phyloP scores from a whole-genome alignment of 2,329 filamentous ascomycete genomes.

The Claviceps pazoutovae region DNA sequence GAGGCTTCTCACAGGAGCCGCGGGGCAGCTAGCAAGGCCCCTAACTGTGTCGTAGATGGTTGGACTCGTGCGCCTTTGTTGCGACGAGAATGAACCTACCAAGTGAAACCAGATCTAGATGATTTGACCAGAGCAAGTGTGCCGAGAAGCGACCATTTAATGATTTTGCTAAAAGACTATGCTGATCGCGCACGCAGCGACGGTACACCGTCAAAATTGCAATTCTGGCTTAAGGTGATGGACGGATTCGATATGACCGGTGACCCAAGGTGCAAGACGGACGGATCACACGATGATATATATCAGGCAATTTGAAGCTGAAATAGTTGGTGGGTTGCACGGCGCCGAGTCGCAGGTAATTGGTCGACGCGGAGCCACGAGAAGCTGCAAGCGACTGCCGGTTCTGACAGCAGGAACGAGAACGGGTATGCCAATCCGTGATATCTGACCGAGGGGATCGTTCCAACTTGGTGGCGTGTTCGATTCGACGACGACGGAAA shows the following conservation, averaged over 20 bases:
- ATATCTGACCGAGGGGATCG: neutral
- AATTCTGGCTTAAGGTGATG: neutral
- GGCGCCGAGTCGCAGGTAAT: neutral
- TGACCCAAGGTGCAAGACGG: neutral
- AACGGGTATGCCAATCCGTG: neutral
- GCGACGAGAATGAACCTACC: neutral
- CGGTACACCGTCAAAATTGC: neutral
- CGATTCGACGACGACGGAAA: neutral
- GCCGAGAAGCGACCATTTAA: slow-evolving; percentile 1
- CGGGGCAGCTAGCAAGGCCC: slow-evolving; percentile 3
- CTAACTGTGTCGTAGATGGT: neutral
- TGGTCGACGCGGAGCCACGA: neutral
- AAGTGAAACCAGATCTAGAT: slow-evolving; percentile 1
- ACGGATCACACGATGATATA: neutral
- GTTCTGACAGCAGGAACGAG: neutral
- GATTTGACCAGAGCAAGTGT: neutral
- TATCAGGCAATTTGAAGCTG: neutral
- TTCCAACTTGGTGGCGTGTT: neutral
- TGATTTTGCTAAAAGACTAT: neutral
- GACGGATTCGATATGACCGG: neutral
- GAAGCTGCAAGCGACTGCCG: slow-evolving; percentile 1
- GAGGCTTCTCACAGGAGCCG: neutral
- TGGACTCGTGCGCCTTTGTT: neutral
- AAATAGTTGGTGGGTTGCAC: neutral
- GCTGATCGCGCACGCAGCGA: neutral